These are phyloP conservation scores for Sordariomycetes sp. DNA, from an alignment of 2,329 filamentous ascomycete species.

Conservation along the genomic window DNA sequence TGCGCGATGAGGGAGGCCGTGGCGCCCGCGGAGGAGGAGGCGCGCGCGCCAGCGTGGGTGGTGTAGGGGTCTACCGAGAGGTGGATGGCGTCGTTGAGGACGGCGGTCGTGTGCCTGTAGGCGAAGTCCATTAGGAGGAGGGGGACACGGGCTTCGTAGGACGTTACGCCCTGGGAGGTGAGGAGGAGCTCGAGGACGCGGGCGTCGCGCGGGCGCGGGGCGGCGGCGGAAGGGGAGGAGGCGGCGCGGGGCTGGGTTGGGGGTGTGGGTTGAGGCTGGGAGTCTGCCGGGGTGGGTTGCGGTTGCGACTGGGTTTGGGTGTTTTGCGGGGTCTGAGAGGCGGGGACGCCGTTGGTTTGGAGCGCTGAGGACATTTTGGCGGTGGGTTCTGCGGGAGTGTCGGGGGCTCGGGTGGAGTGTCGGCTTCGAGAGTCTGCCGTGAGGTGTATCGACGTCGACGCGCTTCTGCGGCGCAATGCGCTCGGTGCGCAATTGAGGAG, in stretches of 20 bases:
- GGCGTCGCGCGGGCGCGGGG: constrained; percentile 59
- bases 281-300: constrained; percentile 15
- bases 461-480: neutral
- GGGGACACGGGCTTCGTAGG: constrained; percentile 72
- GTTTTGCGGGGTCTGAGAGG: constrained; percentile 22
- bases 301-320: constrained; percentile 23
- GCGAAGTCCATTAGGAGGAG: constrained; percentile 76
- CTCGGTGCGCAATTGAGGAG: neutral
- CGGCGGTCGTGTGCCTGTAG: constrained; percentile 64
- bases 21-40: constrained; percentile 34
- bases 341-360: constrained; percentile 39
- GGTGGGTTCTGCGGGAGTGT: neutral
- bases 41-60: constrained; percentile 37
- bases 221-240: constrained; percentile 19
- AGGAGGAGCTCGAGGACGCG: constrained; percentile 71
- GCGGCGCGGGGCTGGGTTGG: constrained; percentile 1
- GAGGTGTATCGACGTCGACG: neutral
- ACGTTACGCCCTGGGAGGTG: constrained; percentile 62
- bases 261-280: constrained; percentile 11
- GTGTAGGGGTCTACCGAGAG: constrained; percentile 57
- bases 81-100: constrained; percentile 59
- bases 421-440: neutral
- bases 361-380: constrained; percentile 6
- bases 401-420: neutral
- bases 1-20: constrained; percentile 28